These are phyloP conservation scores for Lactifluus subvellereus DNA, from an alignment of 768 basidiomycete species.

Conservation along the genomic window DNA sequence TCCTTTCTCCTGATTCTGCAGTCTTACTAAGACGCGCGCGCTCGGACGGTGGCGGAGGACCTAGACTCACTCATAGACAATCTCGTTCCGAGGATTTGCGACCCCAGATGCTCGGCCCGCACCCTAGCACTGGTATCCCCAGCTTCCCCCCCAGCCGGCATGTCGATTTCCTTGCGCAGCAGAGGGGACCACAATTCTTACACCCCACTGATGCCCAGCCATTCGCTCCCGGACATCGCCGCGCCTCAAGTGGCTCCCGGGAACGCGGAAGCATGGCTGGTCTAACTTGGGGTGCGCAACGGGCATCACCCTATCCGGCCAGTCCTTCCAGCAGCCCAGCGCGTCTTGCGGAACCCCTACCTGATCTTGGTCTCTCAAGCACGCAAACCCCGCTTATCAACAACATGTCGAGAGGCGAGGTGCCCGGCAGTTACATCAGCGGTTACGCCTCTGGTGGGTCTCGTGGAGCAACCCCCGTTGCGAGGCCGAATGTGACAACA, in stretches of 20 bases:
- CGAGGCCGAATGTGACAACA: constrained; percentile 86
- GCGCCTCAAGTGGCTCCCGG: constrained; percentile 39
- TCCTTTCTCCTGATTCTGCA: constrained; percentile 34
- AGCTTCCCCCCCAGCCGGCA: constrained; percentile 32
- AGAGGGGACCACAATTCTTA: constrained; percentile 34
- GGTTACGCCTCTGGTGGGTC: constrained; percentile 16
- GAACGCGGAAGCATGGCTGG: constrained; percentile 28
- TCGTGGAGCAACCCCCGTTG: constrained; percentile 31
- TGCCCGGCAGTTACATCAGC: not conserved
- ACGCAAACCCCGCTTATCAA: constrained; percentile 1
- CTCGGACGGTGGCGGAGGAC: constrained; percentile 40
- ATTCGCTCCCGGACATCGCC: constrained; percentile 39
- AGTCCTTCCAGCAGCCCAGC: constrained; percentile 13
- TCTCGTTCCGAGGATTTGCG: constrained; percentile 61
- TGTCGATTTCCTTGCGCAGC: constrained; percentile 36
- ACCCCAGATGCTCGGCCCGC: constrained; percentile 33
- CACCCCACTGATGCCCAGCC: constrained; percentile 37
- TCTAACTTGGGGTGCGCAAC: constrained; percentile 6
- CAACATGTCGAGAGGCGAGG: not conserved
- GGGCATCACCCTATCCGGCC: constrained; percentile 25
- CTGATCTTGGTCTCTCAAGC: constrained; percentile 1
- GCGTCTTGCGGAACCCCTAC: constrained; percentile 44
- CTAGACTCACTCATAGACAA: constrained; percentile 34
- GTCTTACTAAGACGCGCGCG: constrained; percentile 43
- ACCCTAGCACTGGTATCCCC: constrained; percentile 19